phyloP scores from a whole-genome alignment of 345 rosid species.

The Clausena lansium region DNA sequence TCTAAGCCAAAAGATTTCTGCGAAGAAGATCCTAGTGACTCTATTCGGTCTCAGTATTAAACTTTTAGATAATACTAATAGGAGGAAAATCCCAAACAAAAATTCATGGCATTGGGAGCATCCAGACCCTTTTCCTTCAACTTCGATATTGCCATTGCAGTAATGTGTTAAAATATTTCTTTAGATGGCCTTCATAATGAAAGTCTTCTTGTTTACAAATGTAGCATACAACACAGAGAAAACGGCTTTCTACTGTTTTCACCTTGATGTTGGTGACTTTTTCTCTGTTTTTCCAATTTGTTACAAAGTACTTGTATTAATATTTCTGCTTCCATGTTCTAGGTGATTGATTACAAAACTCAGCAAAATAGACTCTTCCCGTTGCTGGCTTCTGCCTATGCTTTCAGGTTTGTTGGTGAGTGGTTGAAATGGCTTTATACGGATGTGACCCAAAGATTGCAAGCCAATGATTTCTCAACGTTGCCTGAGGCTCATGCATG shows the following conservation, averaged over 20 bases:
- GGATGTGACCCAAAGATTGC: conserved; percentile 87
- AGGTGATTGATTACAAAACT: conserved; percentile 98
- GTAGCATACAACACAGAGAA: background rate
- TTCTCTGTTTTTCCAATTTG: conserved; percentile 10
- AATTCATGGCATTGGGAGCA: background rate
- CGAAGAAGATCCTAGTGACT: background rate
- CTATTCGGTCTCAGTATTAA: background rate
- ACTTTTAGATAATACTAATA: background rate
- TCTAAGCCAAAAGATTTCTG: background rate
- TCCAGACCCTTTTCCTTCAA: background rate
- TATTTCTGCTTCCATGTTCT: conserved; percentile 19
- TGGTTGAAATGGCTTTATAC: conserved; percentile 94
- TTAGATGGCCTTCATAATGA: background rate
- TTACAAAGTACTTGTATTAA: conserved; percentile 8
- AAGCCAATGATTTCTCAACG: conserved; percentile 85
- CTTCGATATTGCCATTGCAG: background rate
- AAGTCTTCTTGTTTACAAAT: background rate
- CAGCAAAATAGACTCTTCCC: conserved; percentile 98
- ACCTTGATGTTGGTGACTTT: background rate
- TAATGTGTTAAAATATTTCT: background rate
- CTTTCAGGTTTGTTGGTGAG: conserved; percentile 95
- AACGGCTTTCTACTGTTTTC: background rate
- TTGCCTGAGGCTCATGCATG: conserved; percentile 99
- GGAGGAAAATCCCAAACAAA: background rate
- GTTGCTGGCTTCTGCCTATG: conserved; percentile 98